These are phyloP conservation scores for Puccinia hordei DNA, from an alignment of 1,284 basidiomycete species.

Conservation along the genomic window DNA sequence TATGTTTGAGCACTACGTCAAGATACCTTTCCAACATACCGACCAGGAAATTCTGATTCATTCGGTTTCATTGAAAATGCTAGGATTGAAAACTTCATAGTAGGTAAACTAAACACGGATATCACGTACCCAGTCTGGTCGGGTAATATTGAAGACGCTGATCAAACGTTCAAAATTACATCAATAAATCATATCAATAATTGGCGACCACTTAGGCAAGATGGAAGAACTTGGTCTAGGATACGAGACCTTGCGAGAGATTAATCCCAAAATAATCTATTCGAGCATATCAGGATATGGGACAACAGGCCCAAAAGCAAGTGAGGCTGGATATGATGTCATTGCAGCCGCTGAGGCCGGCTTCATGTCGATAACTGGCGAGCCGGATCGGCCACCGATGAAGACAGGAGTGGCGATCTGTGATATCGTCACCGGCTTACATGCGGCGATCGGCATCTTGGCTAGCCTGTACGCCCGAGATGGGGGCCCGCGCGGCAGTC, in stretches of 20 bases:
- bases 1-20: neutral
- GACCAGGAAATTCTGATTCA: neutral
- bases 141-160: neutral
- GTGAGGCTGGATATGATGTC: slow-evolving; percentile 82
- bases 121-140: slow-evolving; percentile 52
- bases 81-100: slow-evolving; percentile 45
- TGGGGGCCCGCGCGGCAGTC: neutral
- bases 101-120: slow-evolving; percentile 12
- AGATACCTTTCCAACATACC: neutral
- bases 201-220: slow-evolving; percentile 64
- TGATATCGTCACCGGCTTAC: slow-evolving; percentile 88
- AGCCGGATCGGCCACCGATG: slow-evolving; percentile 79
- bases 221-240: slow-evolving; percentile 80
- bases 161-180: neutral
- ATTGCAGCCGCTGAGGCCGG: slow-evolving; percentile 88
- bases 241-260: slow-evolving; percentile 75
- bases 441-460: slow-evolving; percentile 71
- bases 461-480: slow-evolving; percentile 67
- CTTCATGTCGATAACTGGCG: slow-evolving; percentile 92
- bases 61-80: neutral
- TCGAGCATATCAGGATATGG: slow-evolving; percentile 92
- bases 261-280: slow-evolving; percentile 83
- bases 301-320: slow-evolving; percentile 83
- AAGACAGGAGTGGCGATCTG: slow-evolving; percentile 78
- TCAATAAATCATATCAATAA: slow-evolving; percentile 54